Base-by-base conservation (phyloP, 345 rosid species). In the Sonneratia alba region DNA sequence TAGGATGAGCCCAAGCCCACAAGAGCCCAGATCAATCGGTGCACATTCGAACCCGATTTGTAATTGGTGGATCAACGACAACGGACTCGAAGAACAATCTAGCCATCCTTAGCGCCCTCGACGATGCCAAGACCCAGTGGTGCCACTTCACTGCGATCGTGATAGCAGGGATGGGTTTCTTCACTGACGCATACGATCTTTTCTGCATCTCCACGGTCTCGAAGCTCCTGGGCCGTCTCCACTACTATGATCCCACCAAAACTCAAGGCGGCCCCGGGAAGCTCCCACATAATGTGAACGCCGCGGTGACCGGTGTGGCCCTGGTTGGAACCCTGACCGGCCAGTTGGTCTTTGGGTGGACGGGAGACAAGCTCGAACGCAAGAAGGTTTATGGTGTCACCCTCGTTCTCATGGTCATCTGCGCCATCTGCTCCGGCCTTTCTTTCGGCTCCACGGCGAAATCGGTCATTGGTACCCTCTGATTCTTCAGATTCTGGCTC, bases 141-240 rank as follows among this genome's bases (percentile, higher is more conserved):
- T 88, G 86, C 85, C 96, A 88, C 70, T 5, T 86, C 66, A 86
- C 83, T 0, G 87, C 93, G 21, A 84, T 88, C 15, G 81, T 90
- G 18, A 86, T 88, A 13, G 93, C 96, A 0, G 93, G 93, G 21
- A 90, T 87, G 91, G 93, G 90, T 11, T 90, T 90, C 77, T 90
- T 88, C 80, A 90, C 93, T 2, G 96, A 90, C 59, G 93, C 93
- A 0, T 88, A 90, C 36, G 96, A 90, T 72, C 91, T 90, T 6
- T 90, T 90, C 38, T 88, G 91, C 74, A 89, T 90, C 67, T 64
- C 93, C 51, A 12, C 86, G 10, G 82, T 85, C 24, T 77, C 89
- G 0, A 88, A 90, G 71, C 90, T 90, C 63, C 71, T 90, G 4
- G 91, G 96, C 4, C 91, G 93, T 3, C 85, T 90, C 12, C 88